phyloP scores from a whole-genome alignment of 345 rosid species.

The Zanthoxylum bungeanum region DNA sequence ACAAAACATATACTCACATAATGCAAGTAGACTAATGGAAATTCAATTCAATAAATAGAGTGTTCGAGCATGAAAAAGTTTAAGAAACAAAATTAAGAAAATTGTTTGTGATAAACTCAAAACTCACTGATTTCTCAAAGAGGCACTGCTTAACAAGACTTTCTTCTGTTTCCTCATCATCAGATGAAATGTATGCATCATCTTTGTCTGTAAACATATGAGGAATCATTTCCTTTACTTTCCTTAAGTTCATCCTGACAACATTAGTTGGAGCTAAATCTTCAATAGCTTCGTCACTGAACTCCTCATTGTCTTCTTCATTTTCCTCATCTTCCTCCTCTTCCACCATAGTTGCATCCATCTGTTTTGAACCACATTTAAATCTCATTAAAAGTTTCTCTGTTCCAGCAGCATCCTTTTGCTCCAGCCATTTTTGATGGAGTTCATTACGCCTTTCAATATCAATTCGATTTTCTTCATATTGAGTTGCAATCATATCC shows the following conservation, averaged over 20 bases:
- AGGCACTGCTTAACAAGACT: conserved; percentile 41
- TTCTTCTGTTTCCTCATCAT: conserved; percentile 79
- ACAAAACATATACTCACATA: not conserved
- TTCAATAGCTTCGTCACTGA: conserved; percentile 42
- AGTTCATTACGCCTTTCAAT: conserved; percentile 74
- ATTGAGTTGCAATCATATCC: conserved; percentile 74
- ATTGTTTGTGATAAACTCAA: not conserved
- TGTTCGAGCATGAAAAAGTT: not conserved
- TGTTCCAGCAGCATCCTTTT: conserved; percentile 85
- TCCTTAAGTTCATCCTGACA: conserved; percentile 57
- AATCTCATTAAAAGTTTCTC: conserved; percentile 72
- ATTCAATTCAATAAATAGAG: not conserved
- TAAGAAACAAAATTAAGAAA: not conserved
- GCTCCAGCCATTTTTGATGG: conserved; percentile 94
- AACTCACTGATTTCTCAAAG: conserved; percentile 65
- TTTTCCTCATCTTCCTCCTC: conserved; percentile 46
- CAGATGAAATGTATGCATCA: conserved; percentile 77
- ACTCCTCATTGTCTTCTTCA: conserved; percentile 35
- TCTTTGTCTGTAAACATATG: conserved; percentile 83
- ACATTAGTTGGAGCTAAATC: conserved; percentile 38
- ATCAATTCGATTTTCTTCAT: conserved; percentile 65
- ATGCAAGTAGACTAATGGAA: not conserved
- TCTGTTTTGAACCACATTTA: conserved; percentile 52
- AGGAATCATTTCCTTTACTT: conserved; percentile 83
- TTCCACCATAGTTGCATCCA: conserved; percentile 35